Conservation (phyloP, 2,329 filamentous ascomycete genomes). For the Epichloe scottii region DNA sequence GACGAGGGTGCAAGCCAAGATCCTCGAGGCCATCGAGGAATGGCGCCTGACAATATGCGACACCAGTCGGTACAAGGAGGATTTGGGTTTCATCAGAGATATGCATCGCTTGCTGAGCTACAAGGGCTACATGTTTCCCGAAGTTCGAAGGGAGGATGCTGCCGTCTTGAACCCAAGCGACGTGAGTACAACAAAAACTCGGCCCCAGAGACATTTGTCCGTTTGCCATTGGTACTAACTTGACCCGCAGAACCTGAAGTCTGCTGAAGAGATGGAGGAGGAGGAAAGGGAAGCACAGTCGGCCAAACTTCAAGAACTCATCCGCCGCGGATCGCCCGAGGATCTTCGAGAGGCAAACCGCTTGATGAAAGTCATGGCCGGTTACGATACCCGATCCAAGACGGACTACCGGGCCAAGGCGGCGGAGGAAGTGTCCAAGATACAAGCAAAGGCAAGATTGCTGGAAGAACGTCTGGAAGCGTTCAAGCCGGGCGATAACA, state of each 20-base stretch:
- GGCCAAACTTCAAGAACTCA: conserved; percentile 95
- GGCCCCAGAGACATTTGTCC: not conserved
- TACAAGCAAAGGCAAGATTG: conserved; percentile 88
- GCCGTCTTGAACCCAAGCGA: conserved; percentile 95
- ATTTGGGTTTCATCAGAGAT: conserved; percentile 88
- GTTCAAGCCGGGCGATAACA: conserved; percentile 68
- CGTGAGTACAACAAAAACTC: conserved; percentile 41
- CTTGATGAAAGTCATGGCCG: conserved; percentile 98
- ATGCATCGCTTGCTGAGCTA: conserved; percentile 95
- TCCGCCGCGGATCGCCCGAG: conserved; percentile 79
- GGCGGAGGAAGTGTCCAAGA: conserved; percentile 84
- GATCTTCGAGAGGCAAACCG: conserved; percentile 95
- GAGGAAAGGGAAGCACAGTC: conserved; percentile 91
- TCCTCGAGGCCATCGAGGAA: conserved; percentile 93
- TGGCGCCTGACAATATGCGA: conserved; percentile 98
- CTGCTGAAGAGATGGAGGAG: conserved; percentile 96
- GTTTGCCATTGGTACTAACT: conserved; percentile 15
- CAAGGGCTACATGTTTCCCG: conserved; percentile 94
- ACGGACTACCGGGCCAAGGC: conserved; percentile 97
- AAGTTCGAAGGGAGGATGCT: conserved; percentile 83
- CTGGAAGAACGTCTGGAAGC: conserved; percentile 86
- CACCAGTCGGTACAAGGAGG: conserved; percentile 94
- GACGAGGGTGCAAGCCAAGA: conserved; percentile 79
- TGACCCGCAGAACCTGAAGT: conserved; percentile 66
- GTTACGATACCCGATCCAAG: conserved; percentile 88